These are phyloP conservation scores for Paraphaeosphaeria minitans DNA, from an alignment of 2,329 filamentous ascomycete genomes.

Conservation along the genomic window DNA sequence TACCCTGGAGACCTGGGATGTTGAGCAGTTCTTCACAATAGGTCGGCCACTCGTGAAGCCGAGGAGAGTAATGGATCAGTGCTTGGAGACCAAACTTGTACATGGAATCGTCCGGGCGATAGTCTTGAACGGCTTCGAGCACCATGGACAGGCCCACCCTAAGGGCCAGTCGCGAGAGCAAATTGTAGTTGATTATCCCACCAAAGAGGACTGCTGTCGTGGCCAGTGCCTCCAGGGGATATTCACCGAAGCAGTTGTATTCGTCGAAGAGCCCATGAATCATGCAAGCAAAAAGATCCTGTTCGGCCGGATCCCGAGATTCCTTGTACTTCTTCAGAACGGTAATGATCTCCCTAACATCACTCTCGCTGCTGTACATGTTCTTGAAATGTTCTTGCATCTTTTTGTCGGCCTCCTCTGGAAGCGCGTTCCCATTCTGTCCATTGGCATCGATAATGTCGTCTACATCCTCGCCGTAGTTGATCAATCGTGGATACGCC, in stretches of 20 bases:
- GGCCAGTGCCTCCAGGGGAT: conserved; percentile 92
- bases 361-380: conserved; percentile 92
- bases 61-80: conserved; percentile 81
- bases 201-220: conserved; percentile 97
- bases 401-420: conserved; percentile 77
- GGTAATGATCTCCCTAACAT: conserved; percentile 83
- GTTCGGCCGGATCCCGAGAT: conserved; percentile 80
- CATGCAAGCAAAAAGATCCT: conserved; percentile 98
- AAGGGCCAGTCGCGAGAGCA: conserved; percentile 87
- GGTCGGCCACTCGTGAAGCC: conserved; percentile 92
- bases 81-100: conserved; percentile 98
- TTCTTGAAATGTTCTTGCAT: conserved; percentile 99
- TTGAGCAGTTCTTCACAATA: conserved; percentile 86
- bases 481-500: conserved; percentile 91
- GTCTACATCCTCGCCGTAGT: conserved; percentile 91
- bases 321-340: conserved; percentile 86
- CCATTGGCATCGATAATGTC: conserved; percentile 89
- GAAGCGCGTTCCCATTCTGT: conserved; percentile 78
- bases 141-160: conserved; percentile 98
- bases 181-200: conserved; percentile 90
- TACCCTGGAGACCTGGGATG: conserved; percentile 80
- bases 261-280: conserved; percentile 97
- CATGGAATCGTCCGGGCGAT: conserved; percentile 84
- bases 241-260: conserved; percentile 92
- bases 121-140: conserved; percentile 90